These are phyloP conservation scores for Spergularia bocconei DNA, from an alignment of 148 eudicot species.

Conservation along the genomic window DNA sequence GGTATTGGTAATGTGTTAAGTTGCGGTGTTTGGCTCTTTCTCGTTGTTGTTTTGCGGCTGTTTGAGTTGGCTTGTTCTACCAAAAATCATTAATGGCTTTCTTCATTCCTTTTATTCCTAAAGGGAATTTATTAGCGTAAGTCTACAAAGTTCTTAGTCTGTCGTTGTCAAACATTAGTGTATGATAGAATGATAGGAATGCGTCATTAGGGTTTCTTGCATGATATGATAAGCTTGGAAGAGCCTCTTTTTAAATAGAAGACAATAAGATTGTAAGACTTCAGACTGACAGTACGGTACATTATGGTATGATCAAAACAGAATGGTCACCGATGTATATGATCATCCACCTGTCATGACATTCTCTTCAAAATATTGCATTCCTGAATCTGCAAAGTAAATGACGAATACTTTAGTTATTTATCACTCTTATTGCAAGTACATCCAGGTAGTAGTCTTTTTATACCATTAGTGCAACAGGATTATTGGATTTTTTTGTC, in stretches of 20 bases:
- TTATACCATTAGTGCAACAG: constrained; percentile 13
- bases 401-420: background rate
- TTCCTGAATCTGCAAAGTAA: background rate
- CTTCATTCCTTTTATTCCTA: background rate
- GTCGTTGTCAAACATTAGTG: no score
- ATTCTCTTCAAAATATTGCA: background rate
- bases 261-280: background rate
- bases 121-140: background rate
- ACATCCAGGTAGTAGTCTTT: background rate
- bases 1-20: no score
- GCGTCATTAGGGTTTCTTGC: background rate
- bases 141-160: background rate
- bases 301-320: background rate
- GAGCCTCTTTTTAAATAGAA: background rate
- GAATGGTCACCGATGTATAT: background rate
- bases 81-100: background rate
- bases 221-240: background rate
- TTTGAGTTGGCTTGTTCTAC: background rate
- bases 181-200: background rate
- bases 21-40: no score
- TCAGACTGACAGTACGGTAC: background rate
- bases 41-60: no score
- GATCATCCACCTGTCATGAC: background rate
- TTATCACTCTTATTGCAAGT: background rate
- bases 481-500: background rate